Evolutionary conservation across 1,284 basidiomycete species (phyloP), one percentile per base, ranked within the genome.

Genomic region (Trichosporon sp.): DNA sequence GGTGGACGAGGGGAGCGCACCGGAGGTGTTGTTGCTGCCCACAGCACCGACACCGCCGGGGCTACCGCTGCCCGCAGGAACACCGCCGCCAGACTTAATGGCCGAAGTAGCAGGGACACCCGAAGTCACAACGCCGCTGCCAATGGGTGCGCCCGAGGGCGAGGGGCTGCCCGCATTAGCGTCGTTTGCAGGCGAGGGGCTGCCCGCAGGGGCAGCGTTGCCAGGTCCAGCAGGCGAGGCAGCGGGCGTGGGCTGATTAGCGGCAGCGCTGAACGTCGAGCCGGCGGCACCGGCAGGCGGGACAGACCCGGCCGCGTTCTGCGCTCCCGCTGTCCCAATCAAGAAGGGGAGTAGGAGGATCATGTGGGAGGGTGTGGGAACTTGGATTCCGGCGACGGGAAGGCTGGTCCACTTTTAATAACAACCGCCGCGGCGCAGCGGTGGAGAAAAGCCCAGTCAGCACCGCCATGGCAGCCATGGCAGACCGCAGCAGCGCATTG

Each of bases 271-370:
- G 34, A 34, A 6, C 44, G 44, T n/a, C 12, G 44, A 51, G 12
- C 18, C 21, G 5, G 18, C 27, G 12, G 53, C 31, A 12, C 8
- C 29, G 7, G 18, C 29, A 7, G 27, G 56, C 5, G 31, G 18
- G 8, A 2, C 53, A 27, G 53, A 11, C 27, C 29, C 23, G 27
- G 56, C 29, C 56, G 29, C 56, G 56, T 60, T 60, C 27, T 60
- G 56, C 56, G 56, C 56, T 60, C 56, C 56, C 56, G 56, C 56
- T 60, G 56, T 60, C 56, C 56, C 56, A n/a, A 60, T 60, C 56
- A 60, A 60, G 27, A 60, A 32, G 27, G 56, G 27, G 7, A 60
- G 29, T n/a, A 60, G 56, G 18, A 60, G 18, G 56, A 60, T 29
- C 56, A 60, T 60, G 56, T 60, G 27, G n/a, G 56, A 60, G 27